Percentiles rank a stretch among this genome's conserved stretches.
phyloP scores from a whole-genome alignment of 164 flowering plant species.

The Kingdonia uniflora region DNA sequence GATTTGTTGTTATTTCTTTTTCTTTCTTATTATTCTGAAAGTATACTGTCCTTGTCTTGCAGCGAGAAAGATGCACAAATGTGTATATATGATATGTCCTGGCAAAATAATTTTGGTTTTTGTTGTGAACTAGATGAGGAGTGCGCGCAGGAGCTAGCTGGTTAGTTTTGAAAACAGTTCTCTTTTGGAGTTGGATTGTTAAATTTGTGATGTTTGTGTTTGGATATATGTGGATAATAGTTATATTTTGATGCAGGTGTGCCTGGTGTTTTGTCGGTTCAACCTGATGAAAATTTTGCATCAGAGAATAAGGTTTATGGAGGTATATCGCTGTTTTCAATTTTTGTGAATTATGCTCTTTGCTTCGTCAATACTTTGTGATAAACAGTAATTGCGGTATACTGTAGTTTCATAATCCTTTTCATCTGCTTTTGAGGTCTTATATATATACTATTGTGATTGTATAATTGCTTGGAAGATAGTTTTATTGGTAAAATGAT shows the following conservation, averaged over 20 bases:
- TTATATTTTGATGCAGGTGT: slow-evolving; percentile 38
- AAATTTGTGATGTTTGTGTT: not conserved
- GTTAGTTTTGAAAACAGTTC: slow-evolving; percentile 23
- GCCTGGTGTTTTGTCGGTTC: slow-evolving; percentile 76
- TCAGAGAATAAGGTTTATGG: slow-evolving; percentile 66
- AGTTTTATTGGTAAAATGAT: too few species aligned
- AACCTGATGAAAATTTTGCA: slow-evolving; percentile 50
- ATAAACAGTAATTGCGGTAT: too few species aligned
- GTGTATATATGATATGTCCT: slow-evolving; percentile 83
- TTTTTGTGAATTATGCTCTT: too few species aligned
- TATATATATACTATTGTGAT: too few species aligned
- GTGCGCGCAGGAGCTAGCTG: slow-evolving; percentile 57
- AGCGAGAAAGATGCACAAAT: slow-evolving; percentile 89
- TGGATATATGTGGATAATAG: slow-evolving; percentile 1
- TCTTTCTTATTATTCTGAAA: not conserved
- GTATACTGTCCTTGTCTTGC: slow-evolving; percentile 6
- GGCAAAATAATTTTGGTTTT: slow-evolving; percentile 72
- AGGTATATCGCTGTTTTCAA: slow-evolving; percentile 35
- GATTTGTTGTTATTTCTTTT: not conserved
- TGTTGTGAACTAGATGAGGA: slow-evolving; percentile 85
- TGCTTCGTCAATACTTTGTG: too few species aligned
- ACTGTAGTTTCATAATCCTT: too few species aligned
- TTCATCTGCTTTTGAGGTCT: too few species aligned
- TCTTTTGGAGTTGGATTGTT: not conserved
- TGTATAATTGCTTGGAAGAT: too few species aligned